Evolutionary conservation across 1,139 yeast genomes (phyloP), one percentile per base, ranked within the genome.

Genomic region (Hansenula sp.): DNA sequence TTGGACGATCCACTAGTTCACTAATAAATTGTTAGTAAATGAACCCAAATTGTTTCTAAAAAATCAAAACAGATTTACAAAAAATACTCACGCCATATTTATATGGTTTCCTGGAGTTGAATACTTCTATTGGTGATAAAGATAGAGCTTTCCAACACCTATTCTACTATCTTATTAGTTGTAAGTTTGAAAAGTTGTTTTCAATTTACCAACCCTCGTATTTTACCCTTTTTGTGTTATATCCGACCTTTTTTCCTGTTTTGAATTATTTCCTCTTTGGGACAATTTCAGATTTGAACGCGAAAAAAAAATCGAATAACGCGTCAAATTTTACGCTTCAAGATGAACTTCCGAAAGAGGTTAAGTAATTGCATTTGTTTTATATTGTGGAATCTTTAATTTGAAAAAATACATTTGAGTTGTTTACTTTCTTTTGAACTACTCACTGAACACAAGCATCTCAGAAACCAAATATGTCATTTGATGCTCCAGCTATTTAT

Each of bases 1-100:
- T 76, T 17, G 92, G 88, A 50, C 82, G 77, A 54, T 82, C 84
- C 44, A 77, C 65, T 35, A 82, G 68, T 44, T 81, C 88, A 42
- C 88, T 81, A 50, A 6, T n/a, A 29, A 12, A 12, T 18, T 27
- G 50, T 46, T 49, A 49, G 49, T 44, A 39, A 3, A 34, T 4
- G n/a, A n/a, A n/a, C n/a, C n/a, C n/a, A n/a, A n/a, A n/a, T n/a
- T n/a, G n/a, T n/a, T 17, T 31, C 11, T 2, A 6, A 6, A 6
- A 9, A 10, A 6, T 32, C 9, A 13, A 16, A n/a, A 4, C 18
- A 16, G 3, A 27, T 34, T 21, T 16, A 8, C n/a, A 16, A 4
- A 9, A 29, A n/a, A 44, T 4, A 29, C 53, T 13, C 40, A 50
- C 53, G 53, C 52, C 53, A 50, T 50, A 24, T 17, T 36, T 26